Evolutionary conservation across 192 early-diverging fungal species (phyloP).

Genomic region (Physocladia obscura): DNA sequence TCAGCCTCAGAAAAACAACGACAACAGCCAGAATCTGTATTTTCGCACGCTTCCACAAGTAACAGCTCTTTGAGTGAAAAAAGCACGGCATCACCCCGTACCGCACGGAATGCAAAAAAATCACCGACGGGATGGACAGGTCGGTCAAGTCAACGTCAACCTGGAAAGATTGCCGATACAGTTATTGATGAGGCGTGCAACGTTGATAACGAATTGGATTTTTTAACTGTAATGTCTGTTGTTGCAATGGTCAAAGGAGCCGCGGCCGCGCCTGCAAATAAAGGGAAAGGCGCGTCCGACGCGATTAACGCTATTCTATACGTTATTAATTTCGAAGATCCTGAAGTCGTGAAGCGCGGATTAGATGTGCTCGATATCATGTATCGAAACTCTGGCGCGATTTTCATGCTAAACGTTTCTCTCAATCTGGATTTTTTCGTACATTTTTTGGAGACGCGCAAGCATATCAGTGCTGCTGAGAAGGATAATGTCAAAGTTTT

Average conservation of each 20-base stretch:
- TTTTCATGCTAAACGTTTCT: slow-evolving; percentile 3
- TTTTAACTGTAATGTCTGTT: neutral
- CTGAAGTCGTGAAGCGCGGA: slow-evolving; percentile 4
- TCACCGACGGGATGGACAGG: slow-evolving; percentile 4
- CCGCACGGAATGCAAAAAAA: neutral
- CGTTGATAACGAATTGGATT: neutral
- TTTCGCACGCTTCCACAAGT: too few species aligned
- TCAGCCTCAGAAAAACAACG: too few species aligned
- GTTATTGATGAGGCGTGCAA: slow-evolving; percentile 22
- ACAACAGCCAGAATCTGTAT: too few species aligned
- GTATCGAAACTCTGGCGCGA: neutral
- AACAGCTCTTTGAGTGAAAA: too few species aligned
- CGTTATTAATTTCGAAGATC: slow-evolving; percentile 18
- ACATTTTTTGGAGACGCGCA: slow-evolving; percentile 10
- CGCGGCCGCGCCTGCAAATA: neutral
- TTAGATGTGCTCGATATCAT: slow-evolving; percentile 17
- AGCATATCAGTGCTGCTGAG: neutral
- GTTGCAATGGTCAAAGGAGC: neutral
- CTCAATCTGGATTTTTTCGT: slow-evolving; percentile 19
- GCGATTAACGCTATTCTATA: slow-evolving; percentile 3
- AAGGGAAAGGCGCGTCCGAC: slow-evolving; percentile 8
- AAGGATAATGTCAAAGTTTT: slow-evolving; percentile 16
- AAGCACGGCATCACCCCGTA: neutral
- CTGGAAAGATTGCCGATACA: slow-evolving; percentile 4
- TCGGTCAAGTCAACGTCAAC: neutral